A percentile compares a stretch with the other conserved stretches of the same genome.
phyloP scores from a whole-genome alignment of 441 rosid species.

The Capsella rubella region DNA sequence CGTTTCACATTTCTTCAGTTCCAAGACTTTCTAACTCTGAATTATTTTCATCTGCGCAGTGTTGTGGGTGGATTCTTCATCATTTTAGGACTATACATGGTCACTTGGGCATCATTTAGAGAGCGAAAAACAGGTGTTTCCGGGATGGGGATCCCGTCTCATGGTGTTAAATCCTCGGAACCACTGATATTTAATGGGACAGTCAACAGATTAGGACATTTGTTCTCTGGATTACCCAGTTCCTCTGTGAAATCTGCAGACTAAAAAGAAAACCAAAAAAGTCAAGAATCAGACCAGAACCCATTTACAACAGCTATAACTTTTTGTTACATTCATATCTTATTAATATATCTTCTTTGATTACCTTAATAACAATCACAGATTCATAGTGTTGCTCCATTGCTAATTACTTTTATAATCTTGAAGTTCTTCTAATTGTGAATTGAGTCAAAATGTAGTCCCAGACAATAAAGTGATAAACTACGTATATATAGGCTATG shows the following conservation, averaged over 20 bases:
- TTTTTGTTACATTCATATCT: constrained; percentile 11
- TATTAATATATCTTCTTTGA: neutral
- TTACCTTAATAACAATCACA: constrained; percentile 15
- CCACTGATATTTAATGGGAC: constrained; percentile 60
- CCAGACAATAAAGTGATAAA: neutral
- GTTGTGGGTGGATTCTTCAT: constrained; percentile 86
- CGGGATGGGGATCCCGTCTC: constrained; percentile 46
- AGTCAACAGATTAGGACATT: constrained; percentile 43
- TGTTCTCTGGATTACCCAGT: constrained; percentile 43
- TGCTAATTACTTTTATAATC: neutral
- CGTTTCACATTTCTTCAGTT: neutral
- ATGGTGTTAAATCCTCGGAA: constrained; percentile 49
- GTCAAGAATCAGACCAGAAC: constrained; percentile 15
- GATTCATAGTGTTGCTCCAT: constrained; percentile 2
- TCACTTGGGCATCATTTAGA: constrained; percentile 90
- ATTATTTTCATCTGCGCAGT: constrained; percentile 49
- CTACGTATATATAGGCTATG: neutral
- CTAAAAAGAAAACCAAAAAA: constrained; percentile 21
- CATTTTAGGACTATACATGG: constrained; percentile 82
- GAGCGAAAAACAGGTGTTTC: constrained; percentile 54
- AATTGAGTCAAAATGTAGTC: constrained; percentile 8
- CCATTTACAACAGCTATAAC: neutral
- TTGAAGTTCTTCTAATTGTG: neutral
- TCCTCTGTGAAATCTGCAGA: constrained; percentile 47
- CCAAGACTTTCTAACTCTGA: constrained; percentile 25